Percentiles rank a stretch among this genome's conserved stretches.
These are phyloP conservation scores for Candida nitratophila DNA, from an alignment of 805 yeast species.

Conservation along the genomic window DNA sequence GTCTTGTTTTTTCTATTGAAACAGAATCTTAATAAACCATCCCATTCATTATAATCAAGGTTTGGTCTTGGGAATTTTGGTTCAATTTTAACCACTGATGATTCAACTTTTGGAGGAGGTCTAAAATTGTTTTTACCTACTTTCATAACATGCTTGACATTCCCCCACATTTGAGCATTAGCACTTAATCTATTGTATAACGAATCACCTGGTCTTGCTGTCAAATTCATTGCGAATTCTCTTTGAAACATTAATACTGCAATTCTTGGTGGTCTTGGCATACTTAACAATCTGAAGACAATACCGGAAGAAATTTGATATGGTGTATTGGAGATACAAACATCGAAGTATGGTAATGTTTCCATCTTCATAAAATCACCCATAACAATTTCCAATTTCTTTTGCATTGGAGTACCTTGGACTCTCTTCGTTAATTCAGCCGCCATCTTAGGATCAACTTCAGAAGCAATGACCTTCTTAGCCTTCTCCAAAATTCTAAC, in stretches of 20 bases:
- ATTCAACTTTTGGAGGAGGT: conserved; percentile 98
- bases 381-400: conserved; percentile 81
- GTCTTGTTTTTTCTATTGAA: conserved; percentile 94
- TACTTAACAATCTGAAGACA: conserved; percentile 85
- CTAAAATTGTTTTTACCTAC: conserved; percentile 95
- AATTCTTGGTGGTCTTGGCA: conserved; percentile 91
- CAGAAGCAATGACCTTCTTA: conserved; percentile 89
- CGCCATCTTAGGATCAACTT: conserved; percentile 99
- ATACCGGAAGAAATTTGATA: conserved; percentile 96
- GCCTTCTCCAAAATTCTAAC: conserved; percentile 91
- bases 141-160: conserved; percentile 96
- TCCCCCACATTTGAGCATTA: conserved; percentile 99
- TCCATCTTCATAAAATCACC: conserved; percentile 97
- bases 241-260: conserved; percentile 96
- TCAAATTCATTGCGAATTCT: conserved; percentile 87
- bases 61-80: conserved; percentile 91
- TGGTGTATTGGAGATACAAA: conserved; percentile 95
- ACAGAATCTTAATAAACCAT: conserved; percentile 84
- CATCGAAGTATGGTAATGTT: conserved; percentile 79
- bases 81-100: conserved; percentile 91
- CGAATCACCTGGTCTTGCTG: conserved; percentile 96
- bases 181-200: conserved; percentile 91
- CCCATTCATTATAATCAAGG: conserved; percentile 94
- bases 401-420: conserved; percentile 91
- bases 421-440: conserved; percentile 97